phyloP scores from a whole-genome alignment of 2,329 filamentous ascomycete genomes.

The Aspergillus sp. region DNA sequence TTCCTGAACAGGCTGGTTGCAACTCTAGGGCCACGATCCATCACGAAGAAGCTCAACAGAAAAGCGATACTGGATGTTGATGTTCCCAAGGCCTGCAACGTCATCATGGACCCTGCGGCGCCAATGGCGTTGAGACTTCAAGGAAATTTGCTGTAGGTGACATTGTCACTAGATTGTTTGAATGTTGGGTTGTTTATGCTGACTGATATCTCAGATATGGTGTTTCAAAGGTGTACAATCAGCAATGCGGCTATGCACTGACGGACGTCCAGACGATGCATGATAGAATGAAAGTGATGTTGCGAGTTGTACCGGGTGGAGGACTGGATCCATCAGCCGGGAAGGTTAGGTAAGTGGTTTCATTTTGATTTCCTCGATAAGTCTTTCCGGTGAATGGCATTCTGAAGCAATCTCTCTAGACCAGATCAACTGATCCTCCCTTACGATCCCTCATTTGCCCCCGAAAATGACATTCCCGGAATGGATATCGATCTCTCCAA shows the following conservation, averaged over 20 bases:
- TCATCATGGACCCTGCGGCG: slow-evolving; percentile 80
- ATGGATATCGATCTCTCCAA: slow-evolving; percentile 56
- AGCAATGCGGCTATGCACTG: slow-evolving; percentile 85
- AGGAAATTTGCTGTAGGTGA: slow-evolving; percentile 71
- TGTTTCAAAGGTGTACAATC: slow-evolving; percentile 77
- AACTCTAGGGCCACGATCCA: slow-evolving; percentile 74
- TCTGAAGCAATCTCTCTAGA: slow-evolving; percentile 46
- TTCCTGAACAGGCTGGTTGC: slow-evolving; percentile 72
- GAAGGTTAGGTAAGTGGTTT: slow-evolving; percentile 63
- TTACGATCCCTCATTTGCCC: slow-evolving; percentile 80
- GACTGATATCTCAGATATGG: slow-evolving; percentile 57
- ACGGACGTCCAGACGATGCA: slow-evolving; percentile 75
- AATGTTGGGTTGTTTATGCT: background rate
- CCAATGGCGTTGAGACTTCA: slow-evolving; percentile 90
- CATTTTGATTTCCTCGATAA: background rate
- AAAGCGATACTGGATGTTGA: slow-evolving; percentile 89
- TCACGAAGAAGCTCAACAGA: slow-evolving; percentile 70
- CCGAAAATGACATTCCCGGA: slow-evolving; percentile 61
- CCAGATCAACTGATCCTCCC: slow-evolving; percentile 72
- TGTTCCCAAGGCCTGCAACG: slow-evolving; percentile 80
- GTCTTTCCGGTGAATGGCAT: background rate
- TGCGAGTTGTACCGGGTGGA: slow-evolving; percentile 57
- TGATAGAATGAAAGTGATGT: slow-evolving; percentile 68
- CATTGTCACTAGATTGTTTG: background rate
- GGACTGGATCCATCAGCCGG: slow-evolving; percentile 69